Percentiles rank a stretch among this genome's conserved stretches.
Conservation (phyloP, 2,329 filamentous ascomycete genomes). For the Penicillium sp. region DNA sequence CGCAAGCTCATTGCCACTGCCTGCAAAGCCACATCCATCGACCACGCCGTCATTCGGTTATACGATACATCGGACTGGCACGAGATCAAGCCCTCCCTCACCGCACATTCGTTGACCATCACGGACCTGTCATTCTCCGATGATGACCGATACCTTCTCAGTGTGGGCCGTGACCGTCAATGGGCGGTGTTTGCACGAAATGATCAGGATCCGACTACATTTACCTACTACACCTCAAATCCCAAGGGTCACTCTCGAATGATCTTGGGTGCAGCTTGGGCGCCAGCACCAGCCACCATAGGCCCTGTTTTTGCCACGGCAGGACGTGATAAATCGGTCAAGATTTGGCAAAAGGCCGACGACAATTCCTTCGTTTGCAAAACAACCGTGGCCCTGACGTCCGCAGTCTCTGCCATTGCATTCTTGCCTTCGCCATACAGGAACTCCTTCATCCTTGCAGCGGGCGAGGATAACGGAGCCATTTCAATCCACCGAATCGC, state of each 20-base stretch:
- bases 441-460: conserved; percentile 40
- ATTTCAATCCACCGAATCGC: conserved; percentile 44
- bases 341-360: conserved; percentile 59
- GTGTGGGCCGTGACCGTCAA: conserved; percentile 85
- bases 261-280: conserved; percentile 88
- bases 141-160: conserved; percentile 73
- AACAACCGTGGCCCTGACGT: conserved; percentile 54
- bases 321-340: conserved; percentile 81
- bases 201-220: conserved; percentile 44
- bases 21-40: conserved; percentile 86
- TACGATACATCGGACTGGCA: conserved; percentile 88
- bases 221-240: conserved; percentile 62
- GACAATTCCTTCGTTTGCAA: conserved; percentile 51
- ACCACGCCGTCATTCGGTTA: conserved; percentile 89
- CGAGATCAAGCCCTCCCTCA: conserved; percentile 77
- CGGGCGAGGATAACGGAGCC: conserved; percentile 49
- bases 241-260: conserved; percentile 87
- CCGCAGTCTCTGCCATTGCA: conserved; percentile 69
- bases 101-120: conserved; percentile 83
- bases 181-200: conserved; percentile 76
- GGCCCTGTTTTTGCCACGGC: conserved; percentile 73
- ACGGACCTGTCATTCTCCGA: conserved; percentile 76
- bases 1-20: conserved; percentile 80
- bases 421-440: conserved; percentile 49
- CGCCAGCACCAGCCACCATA: conserved; percentile 56